Conservation (phyloP, 306 rosid species). For the Ceratonia siliqua region DNA sequence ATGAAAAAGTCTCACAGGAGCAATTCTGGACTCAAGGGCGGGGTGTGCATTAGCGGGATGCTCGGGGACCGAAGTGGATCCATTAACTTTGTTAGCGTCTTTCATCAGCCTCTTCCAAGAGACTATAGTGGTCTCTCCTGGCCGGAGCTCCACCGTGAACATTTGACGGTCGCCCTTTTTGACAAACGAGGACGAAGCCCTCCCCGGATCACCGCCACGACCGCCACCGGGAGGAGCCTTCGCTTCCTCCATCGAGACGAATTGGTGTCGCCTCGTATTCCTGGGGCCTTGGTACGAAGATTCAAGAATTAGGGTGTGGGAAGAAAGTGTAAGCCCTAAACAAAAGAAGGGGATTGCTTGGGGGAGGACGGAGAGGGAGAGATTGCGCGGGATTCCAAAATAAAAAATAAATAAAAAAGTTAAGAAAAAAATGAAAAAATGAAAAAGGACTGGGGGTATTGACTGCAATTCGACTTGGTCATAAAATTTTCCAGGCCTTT, state of each 20-base stretch:
- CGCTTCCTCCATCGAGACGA: constrained; percentile 54
- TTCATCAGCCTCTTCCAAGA: constrained; percentile 93
- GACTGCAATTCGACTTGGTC: constrained; percentile 31
- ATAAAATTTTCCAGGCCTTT: constrained; percentile 39
- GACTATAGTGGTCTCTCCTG: constrained; percentile 90
- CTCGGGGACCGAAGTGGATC: constrained; percentile 51
- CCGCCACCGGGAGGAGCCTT: constrained; percentile 32
- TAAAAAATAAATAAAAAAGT: background rate
- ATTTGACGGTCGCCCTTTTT: constrained; percentile 82
- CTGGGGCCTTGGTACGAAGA: constrained; percentile 36
- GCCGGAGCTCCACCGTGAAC: constrained; percentile 89
- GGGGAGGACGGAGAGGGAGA: background rate
- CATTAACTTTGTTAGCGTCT: constrained; percentile 67
- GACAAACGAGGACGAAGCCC: constrained; percentile 59
- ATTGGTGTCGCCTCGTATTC: constrained; percentile 11
- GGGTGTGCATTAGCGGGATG: constrained; percentile 58
- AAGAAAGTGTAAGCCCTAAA: constrained; percentile 49
- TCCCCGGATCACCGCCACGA: constrained; percentile 45
- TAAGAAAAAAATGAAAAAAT: background rate
- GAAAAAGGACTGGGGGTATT: constrained; percentile 36
- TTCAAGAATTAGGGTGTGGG: constrained; percentile 42
- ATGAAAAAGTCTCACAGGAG: constrained; percentile 65
- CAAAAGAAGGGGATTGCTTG: constrained; percentile 19
- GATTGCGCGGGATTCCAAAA: constrained; percentile 54
- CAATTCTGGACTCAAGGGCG: constrained; percentile 67